Conservation (phyloP, 2,329 filamentous ascomycete species). For the Rhytidhysteron rufulum region DNA sequence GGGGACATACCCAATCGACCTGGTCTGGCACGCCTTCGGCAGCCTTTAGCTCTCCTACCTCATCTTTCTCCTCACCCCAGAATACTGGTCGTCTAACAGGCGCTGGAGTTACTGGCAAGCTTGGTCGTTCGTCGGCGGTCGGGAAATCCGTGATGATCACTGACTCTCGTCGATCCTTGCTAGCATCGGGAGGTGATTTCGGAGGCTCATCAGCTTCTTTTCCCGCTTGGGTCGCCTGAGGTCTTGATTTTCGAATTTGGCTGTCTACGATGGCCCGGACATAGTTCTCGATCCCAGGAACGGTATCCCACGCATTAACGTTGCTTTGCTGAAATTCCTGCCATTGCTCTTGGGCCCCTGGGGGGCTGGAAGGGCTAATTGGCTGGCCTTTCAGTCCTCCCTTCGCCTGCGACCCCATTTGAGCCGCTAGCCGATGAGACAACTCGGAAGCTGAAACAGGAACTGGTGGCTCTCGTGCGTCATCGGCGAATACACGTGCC, state of each 20-base stretch:
- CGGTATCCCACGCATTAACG: conserved; percentile 86
- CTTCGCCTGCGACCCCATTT: conserved; percentile 20
- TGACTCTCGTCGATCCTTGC: conserved; percentile 46
- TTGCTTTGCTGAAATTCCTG: conserved; percentile 62
- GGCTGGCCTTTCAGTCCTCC: conserved; percentile 11
- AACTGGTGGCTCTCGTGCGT: no score
- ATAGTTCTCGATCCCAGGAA: conserved; percentile 83
- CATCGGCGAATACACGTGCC: conserved; percentile 64
- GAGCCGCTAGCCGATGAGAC: conserved; percentile 26
- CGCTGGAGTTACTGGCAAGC: conserved; percentile 84
- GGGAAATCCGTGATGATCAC: conserved; percentile 85
- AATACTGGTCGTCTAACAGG: conserved; percentile 67
- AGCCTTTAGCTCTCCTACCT: conserved; percentile 60
- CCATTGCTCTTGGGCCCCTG: conserved; percentile 58
- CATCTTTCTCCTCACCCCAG: conserved; percentile 60
- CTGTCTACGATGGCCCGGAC: conserved; percentile 66
- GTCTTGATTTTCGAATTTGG: conserved; percentile 54
- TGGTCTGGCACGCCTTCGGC: conserved; percentile 84
- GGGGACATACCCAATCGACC: conserved; percentile 85
- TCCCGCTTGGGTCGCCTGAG: conserved; percentile 32
- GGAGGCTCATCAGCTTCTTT: conserved; percentile 23
- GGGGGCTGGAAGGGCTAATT: conserved; percentile 17
- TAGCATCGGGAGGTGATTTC: conserved; percentile 28
- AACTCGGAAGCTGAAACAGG: conserved; percentile 29
- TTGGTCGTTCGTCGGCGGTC: conserved; percentile 74